Evolutionary conservation across 257 asterid genomes (phyloP).

Genomic region (Prunella vulgaris): DNA sequence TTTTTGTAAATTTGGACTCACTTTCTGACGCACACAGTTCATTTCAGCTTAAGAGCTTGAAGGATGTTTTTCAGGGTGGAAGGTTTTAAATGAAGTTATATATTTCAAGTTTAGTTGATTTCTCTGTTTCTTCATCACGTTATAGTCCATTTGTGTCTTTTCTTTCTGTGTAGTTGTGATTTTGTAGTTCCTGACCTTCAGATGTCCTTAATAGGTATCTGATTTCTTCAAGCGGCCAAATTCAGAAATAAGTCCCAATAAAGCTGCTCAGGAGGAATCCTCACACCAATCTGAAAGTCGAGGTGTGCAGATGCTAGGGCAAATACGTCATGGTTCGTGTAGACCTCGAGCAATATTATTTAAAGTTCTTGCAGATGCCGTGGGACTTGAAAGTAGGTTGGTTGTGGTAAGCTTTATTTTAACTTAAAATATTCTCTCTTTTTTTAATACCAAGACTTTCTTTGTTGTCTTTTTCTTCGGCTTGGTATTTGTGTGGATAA

Average conservation of each 20-base stretch:
- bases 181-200: slow-evolving; percentile 24
- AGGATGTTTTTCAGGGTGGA: not conserved
- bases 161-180: slow-evolving; percentile 1
- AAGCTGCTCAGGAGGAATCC: slow-evolving; percentile 56
- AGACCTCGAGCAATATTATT: slow-evolving; percentile 91
- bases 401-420: slow-evolving; percentile 68
- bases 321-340: slow-evolving; percentile 89
- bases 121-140: slow-evolving; percentile 15
- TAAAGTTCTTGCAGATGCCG: slow-evolving; percentile 96
- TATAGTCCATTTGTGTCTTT: slow-evolving; percentile 13
- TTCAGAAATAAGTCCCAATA: slow-evolving; percentile 71
- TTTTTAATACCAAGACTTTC: not conserved
- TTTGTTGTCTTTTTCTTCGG: slow-evolving; percentile 6
- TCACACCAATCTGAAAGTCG: slow-evolving; percentile 51
- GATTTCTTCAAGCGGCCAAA: slow-evolving; percentile 85
- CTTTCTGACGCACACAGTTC: not conserved
- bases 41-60: slow-evolving; percentile 5
- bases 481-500: slow-evolving; percentile 1
- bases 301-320: slow-evolving; percentile 89
- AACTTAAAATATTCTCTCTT: not conserved
- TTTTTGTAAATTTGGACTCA: not conserved
- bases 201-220: slow-evolving; percentile 56
- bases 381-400: slow-evolving; percentile 87
- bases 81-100: not conserved
- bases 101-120: slow-evolving; percentile 6